Percentiles rank a stretch among this genome's conserved stretches.
Evolutionary conservation across 1,284 basidiomycete genomes (phyloP).

Genomic region (Cryptococcus hybrid): DNA sequence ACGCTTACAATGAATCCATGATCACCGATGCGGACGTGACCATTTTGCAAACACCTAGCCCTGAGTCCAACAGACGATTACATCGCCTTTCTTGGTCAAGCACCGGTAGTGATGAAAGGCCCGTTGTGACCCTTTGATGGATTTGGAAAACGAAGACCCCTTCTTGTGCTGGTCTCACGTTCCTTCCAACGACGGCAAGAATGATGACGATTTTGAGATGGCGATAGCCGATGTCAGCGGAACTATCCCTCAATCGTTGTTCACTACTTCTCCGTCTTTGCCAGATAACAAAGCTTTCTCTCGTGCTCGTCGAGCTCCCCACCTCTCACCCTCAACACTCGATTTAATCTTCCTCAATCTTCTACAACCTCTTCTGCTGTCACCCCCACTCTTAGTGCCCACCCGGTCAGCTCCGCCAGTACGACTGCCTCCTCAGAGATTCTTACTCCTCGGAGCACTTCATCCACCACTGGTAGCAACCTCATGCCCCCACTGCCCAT

Average conservation of each 20-base stretch:
- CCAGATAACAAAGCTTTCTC: slow-evolving; percentile 1
- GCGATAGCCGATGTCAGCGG: not conserved
- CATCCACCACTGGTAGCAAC: not conserved
- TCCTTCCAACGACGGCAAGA: slow-evolving; percentile 1
- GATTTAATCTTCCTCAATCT: slow-evolving; percentile 4
- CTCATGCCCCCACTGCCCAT: slow-evolving; percentile 27
- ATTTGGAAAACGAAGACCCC: slow-evolving; percentile 13
- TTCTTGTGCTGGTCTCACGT: slow-evolving; percentile 8
- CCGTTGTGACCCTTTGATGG: slow-evolving; percentile 10
- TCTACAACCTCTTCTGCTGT: slow-evolving; percentile 1
- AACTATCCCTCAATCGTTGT: not conserved
- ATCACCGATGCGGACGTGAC: not conserved
- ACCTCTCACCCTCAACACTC: slow-evolving; percentile 12
- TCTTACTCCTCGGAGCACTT: slow-evolving; percentile 1
- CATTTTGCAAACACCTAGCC: not conserved
- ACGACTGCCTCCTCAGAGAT: slow-evolving; percentile 7
- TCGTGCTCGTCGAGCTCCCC: slow-evolving; percentile 10
- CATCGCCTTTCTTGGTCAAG: slow-evolving; percentile 14
- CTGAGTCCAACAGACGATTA: not conserved
- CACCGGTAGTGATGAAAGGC: slow-evolving; percentile 2
- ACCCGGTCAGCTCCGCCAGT: slow-evolving; percentile 3
- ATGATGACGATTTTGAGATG: slow-evolving; percentile 12
- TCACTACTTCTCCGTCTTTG: not conserved
- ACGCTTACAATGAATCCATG: not conserved
- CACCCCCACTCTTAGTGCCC: slow-evolving; percentile 3